phyloP scores from a whole-genome alignment of 2,329 filamentous ascomycete genomes.

The Phaeosphaeria sp. region DNA sequence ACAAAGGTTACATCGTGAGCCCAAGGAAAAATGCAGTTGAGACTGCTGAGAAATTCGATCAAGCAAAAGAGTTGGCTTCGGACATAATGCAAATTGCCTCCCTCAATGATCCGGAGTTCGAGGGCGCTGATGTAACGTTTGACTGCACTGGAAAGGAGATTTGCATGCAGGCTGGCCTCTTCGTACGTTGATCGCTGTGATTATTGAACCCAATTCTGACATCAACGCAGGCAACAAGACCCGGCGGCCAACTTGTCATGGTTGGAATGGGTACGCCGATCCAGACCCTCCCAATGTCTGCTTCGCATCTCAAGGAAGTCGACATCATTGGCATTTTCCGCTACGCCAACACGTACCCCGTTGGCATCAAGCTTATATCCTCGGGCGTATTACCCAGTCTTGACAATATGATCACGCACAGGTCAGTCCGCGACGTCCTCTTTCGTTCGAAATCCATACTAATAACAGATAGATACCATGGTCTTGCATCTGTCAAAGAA shows the following conservation, averaged over 20 bases:
- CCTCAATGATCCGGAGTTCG: constrained; percentile 44
- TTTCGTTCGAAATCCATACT: background rate
- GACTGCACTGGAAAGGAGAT: constrained; percentile 53
- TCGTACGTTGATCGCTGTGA: constrained; percentile 36
- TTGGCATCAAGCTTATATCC: constrained; percentile 60
- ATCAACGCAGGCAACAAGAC: constrained; percentile 47
- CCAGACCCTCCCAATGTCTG: constrained; percentile 61
- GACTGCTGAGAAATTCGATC: constrained; percentile 39
- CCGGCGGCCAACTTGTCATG: constrained; percentile 61
- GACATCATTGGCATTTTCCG: constrained; percentile 65
- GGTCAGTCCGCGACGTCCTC: background rate
- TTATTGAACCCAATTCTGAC: constrained; percentile 13
- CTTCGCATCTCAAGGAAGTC: constrained; percentile 62
- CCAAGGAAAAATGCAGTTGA: constrained; percentile 32
- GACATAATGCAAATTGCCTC: constrained; percentile 48
- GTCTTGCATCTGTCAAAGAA: constrained; percentile 56
- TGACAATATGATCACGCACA: constrained; percentile 61
- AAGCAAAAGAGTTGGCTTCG: constrained; percentile 45
- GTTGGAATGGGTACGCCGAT: constrained; percentile 65
- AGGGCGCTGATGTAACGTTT: constrained; percentile 51
- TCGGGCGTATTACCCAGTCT: constrained; percentile 58
- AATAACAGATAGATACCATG: constrained; percentile 44
- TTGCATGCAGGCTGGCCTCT: constrained; percentile 52
- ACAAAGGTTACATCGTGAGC: constrained; percentile 46
- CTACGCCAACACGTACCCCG: constrained; percentile 62